Base-by-base conservation (phyloP, 2,329 filamentous ascomycete genomes). In the Cercospora sp. region DNA sequence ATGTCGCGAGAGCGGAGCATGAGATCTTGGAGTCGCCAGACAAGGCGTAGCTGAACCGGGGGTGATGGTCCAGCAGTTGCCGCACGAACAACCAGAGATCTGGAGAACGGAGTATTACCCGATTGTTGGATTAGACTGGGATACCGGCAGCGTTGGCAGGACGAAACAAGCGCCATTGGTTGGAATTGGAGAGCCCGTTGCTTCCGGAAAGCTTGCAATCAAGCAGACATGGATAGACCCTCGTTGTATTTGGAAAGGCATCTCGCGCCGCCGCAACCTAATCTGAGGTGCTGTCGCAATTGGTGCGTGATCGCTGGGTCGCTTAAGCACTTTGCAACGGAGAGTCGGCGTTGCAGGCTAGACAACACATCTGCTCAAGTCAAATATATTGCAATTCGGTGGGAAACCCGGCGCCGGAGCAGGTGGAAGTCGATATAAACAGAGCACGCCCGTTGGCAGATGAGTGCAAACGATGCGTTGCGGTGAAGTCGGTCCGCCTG, bases 241-340 rank as follows among this genome's bases (percentile, higher is more conserved):
- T 9, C 55, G 16, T 59, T 7, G 55, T 18, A 59, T 59, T 36
- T 59, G 55, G 30, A 59, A 55, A 59, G 55, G 18, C 13, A 16
- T 20, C n/a, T 30, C n/a, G 55, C 55, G 31, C 55, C 28, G 55
- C 31, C 31, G 30, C 55, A 59, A 59, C 55, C 55, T 36, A 59
- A 59, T 59, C 55, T 59, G 16, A 55, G 26, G 3, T 59, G 55
- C 28, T 59, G 55, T 59, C 55, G 55, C 55, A 59, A 59, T 59
- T 59, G 55, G 55, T 59, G 55, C 55, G 55, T 36, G 55, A 36
- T 59, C n/a, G 55, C 55, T 58, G 55, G 28, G 55, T 58, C 55
- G 55, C 55, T 58, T 58, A 58, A n/a, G 55, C 55, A 33, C 31
- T 18, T 18, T 30, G 23, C n/a, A 31, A 31, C 55, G 28, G n/a